These are phyloP conservation scores for Thymus quinquecostatus DNA, from an alignment of 257 asterid genomes.

Conservation along the genomic window DNA sequence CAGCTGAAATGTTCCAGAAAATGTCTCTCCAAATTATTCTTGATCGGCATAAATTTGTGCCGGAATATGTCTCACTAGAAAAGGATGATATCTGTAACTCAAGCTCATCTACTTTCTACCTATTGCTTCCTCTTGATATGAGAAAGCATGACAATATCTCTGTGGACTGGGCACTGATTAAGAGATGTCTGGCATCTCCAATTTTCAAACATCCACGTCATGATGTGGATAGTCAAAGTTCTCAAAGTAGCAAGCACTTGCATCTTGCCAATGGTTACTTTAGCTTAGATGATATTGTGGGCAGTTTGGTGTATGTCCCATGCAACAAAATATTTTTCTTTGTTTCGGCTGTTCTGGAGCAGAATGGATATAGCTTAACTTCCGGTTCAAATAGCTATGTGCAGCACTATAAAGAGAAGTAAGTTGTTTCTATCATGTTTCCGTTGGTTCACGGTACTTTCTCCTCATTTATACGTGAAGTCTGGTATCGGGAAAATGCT, in stretches of 20 bases:
- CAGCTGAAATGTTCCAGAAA: slow-evolving; percentile 79
- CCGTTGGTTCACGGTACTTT: slow-evolving; percentile 11
- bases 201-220: slow-evolving; percentile 52
- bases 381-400: slow-evolving; percentile 60
- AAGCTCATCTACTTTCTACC: slow-evolving; percentile 65
- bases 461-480: slow-evolving; percentile 23
- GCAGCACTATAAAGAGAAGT: slow-evolving; percentile 71
- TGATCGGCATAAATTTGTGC: slow-evolving; percentile 65
- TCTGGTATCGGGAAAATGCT: slow-evolving; percentile 20
- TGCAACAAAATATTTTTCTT: slow-evolving; percentile 73
- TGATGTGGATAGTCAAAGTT: slow-evolving; percentile 38
- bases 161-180: slow-evolving; percentile 81
- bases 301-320: slow-evolving; percentile 89
- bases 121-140: slow-evolving; percentile 73
- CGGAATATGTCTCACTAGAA: slow-evolving; percentile 68
- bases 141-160: slow-evolving; percentile 48
- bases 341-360: slow-evolving; percentile 64
- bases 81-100: slow-evolving; percentile 42
- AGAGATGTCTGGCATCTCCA: slow-evolving; percentile 84
- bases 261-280: slow-evolving; percentile 77
- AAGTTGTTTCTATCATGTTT: slow-evolving; percentile 39
- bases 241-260: slow-evolving; percentile 45
- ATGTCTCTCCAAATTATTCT: slow-evolving; percentile 80
- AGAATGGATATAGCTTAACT: slow-evolving; percentile 56
- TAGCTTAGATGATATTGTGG: slow-evolving; percentile 56